Conservation (phyloP, 164 flowering plant genomes). For the Dillenia suffruticosa region DNA sequence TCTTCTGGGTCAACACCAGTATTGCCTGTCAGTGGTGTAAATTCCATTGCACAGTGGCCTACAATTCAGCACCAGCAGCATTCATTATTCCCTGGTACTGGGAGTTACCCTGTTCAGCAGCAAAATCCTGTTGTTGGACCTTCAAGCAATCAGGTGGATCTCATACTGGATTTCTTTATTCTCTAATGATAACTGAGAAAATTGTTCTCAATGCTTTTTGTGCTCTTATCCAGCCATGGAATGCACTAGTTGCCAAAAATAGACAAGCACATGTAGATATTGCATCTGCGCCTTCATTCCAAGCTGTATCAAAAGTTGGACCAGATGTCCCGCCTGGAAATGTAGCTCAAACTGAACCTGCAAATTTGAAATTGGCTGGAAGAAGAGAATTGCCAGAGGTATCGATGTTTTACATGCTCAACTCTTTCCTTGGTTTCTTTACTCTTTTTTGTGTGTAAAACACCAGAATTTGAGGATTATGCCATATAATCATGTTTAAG, state of each 20-base stretch:
- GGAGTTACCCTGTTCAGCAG: constrained; percentile 32
- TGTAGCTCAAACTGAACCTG: constrained; percentile 26
- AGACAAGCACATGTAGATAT: constrained; percentile 32
- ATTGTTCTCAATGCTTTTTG: neutral
- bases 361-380: constrained; percentile 44
- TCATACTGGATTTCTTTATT: neutral
- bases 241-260: constrained; percentile 26
- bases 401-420: constrained; percentile 3
- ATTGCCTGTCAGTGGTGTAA: constrained; percentile 19
- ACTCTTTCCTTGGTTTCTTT: neutral
- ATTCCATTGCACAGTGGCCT: constrained; percentile 39
- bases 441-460: neutral
- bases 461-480: no score
- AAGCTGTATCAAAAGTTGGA: constrained; percentile 18
- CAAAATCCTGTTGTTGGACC: constrained; percentile 25
- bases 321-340: constrained; percentile 22
- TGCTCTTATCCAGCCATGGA: constrained; percentile 42
- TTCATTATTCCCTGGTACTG: constrained; percentile 30
- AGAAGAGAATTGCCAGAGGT: constrained; percentile 80
- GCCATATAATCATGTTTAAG: no score
- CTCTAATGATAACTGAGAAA: neutral
- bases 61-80: constrained; percentile 39
- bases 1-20: constrained; percentile 17
- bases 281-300: constrained; percentile 28
- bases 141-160: constrained; percentile 53